Evolutionary conservation across 495 filamentous ascomycete species (phyloP).

Genomic region (Durotheca rogersii): DNA sequence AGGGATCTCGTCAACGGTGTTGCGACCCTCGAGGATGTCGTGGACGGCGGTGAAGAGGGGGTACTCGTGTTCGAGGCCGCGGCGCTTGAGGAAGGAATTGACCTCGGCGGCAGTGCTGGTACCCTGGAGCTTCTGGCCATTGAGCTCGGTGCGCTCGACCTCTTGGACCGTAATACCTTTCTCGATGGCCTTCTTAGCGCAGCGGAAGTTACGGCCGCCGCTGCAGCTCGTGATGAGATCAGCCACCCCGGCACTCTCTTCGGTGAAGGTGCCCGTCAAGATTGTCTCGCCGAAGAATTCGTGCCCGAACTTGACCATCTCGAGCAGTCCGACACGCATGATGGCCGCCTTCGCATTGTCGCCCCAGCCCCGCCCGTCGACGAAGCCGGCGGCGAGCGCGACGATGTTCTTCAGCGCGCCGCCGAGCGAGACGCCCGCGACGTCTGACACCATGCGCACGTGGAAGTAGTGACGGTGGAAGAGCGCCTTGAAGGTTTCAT

Average conservation of each 20-base stretch:
- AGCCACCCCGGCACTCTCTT: constrained; percentile 93
- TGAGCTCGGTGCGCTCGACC: constrained; percentile 85
- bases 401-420: constrained; percentile 98
- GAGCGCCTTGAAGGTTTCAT: constrained; percentile 72
- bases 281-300: constrained; percentile 85
- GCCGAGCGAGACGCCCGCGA: constrained; percentile 91
- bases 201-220: constrained; percentile 89
- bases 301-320: constrained; percentile 93
- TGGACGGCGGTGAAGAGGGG: constrained; percentile 89
- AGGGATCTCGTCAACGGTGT: constrained; percentile 63
- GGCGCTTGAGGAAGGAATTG: constrained; percentile 77
- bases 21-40: constrained; percentile 59
- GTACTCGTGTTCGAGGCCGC: constrained; percentile 76
- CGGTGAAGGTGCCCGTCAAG: constrained; percentile 81
- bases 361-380: constrained; percentile 94
- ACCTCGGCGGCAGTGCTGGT: constrained; percentile 90
- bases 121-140: constrained; percentile 96
- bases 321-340: constrained; percentile 90
- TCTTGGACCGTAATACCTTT: constrained; percentile 76
- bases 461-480: constrained; percentile 99
- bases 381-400: constrained; percentile 90
- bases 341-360: constrained; percentile 97
- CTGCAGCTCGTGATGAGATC: constrained; percentile 94
- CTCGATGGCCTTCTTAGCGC: constrained; percentile 85
- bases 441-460: constrained; percentile 85